These are phyloP conservation scores for Erysiphe pulchra DNA, from an alignment of 2,329 filamentous ascomycete species.

Conservation along the genomic window DNA sequence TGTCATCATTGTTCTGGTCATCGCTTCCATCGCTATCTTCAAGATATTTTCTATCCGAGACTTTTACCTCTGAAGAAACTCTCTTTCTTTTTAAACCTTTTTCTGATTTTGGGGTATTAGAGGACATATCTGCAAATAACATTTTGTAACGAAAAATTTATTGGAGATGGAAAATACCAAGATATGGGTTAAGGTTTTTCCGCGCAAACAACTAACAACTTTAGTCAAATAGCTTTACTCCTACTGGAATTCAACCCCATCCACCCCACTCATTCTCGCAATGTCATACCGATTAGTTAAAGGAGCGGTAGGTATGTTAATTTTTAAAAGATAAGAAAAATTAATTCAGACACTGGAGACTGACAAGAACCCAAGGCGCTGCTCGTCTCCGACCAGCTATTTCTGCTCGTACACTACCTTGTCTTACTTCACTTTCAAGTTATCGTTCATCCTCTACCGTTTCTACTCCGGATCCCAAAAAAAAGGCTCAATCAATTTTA, in stretches of 20 bases:
- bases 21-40: slow-evolving; percentile 23
- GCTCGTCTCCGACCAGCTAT: slow-evolving; percentile 68
- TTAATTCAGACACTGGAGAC: slow-evolving; percentile 6
- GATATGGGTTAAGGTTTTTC: not conserved
- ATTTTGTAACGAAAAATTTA: no score
- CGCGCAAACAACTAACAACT: not conserved
- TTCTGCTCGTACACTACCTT: slow-evolving; percentile 48
- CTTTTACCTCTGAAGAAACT: slow-evolving; percentile 20
- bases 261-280: not conserved
- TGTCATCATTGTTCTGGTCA: slow-evolving; percentile 27
- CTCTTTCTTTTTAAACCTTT: slow-evolving; percentile 20
- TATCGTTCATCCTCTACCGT: slow-evolving; percentile 49
- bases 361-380: slow-evolving; percentile 27
- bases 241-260: no score
- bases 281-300: slow-evolving; percentile 97
- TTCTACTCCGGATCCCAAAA: slow-evolving; percentile 72
- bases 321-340: not conserved
- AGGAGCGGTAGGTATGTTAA: slow-evolving; percentile 58
- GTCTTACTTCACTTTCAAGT: slow-evolving; percentile 36
- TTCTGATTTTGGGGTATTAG: not conserved
- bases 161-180: no score
- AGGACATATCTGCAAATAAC: not conserved
- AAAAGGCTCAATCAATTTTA: slow-evolving; percentile 88
- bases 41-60: slow-evolving; percentile 19
- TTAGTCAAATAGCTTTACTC: no score